Percentiles rank a stretch among this genome's conserved stretches.
These are phyloP conservation scores for Arachis stenosperma DNA, from an alignment of 306 rosid genomes.

Conservation along the genomic window DNA sequence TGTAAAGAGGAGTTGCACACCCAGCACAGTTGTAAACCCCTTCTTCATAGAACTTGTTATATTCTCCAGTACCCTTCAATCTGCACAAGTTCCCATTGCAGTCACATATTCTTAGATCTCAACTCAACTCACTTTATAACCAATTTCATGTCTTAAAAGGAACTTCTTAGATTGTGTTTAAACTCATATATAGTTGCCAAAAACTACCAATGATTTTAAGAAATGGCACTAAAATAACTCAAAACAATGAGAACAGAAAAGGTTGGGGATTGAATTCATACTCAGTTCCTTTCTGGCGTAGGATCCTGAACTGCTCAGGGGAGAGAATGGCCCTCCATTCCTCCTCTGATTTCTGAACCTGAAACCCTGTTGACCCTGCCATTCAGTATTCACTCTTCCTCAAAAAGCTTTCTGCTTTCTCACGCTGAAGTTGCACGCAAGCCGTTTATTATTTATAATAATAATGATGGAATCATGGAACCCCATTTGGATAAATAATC, in stretches of 20 bases:
- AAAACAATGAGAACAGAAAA: neutral
- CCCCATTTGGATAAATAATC: neutral
- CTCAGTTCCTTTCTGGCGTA: conserved; percentile 86
- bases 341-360: conserved; percentile 68
- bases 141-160: neutral
- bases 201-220: neutral
- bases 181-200: neutral
- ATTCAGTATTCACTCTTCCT: neutral
- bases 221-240: no score
- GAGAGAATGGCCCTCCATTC: conserved; percentile 80
- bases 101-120: neutral
- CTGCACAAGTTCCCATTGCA: conserved; percentile 47
- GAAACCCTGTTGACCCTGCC: conserved; percentile 48
- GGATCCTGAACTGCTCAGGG: conserved; percentile 82
- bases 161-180: neutral
- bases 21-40: conserved; percentile 83
- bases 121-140: conserved; percentile 16
- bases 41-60: conserved; percentile 73
- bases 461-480: no score
- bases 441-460: no score
- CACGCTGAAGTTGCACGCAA: neutral
- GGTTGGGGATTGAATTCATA: conserved; percentile 26
- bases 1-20: conserved; percentile 81
- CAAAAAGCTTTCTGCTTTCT: neutral
- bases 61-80: conserved; percentile 75